Percentiles rank a stretch among this genome's conserved stretches.
Conservation (phyloP, 1,284 basidiomycete genomes). For the Boletus nobilissimus region DNA sequence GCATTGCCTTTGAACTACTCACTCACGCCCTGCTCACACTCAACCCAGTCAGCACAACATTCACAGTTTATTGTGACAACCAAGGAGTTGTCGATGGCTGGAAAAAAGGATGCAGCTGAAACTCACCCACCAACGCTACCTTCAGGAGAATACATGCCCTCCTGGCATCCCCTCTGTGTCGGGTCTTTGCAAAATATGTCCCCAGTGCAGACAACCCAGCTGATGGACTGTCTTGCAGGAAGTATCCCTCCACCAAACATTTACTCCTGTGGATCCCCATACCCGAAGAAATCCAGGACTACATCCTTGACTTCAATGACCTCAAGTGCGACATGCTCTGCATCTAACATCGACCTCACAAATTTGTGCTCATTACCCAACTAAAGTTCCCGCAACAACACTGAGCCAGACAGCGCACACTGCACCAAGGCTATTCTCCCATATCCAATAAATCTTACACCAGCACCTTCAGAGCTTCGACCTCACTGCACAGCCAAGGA, state of each 20-base stretch:
- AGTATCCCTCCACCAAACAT: constrained; percentile 10
- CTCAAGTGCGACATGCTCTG: background rate
- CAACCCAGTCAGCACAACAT: too few relatives aligned
- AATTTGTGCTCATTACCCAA: too few relatives aligned
- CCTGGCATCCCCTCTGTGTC: too few relatives aligned
- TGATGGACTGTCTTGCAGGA: constrained; percentile 34
- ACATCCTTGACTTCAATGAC: background rate
- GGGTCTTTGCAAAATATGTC: constrained; percentile 41
- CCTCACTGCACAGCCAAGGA: constrained; percentile 4
- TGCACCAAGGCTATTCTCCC: background rate
- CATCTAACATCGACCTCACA: background rate
- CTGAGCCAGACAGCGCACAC: too few relatives aligned
- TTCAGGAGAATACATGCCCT: too few relatives aligned
- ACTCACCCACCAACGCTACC: too few relatives aligned
- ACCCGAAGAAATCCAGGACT: background rate
- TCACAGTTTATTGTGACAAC: too few relatives aligned
- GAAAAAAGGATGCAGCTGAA: too few relatives aligned
- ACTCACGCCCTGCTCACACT: too few relatives aligned
- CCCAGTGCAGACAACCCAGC: constrained; percentile 37
- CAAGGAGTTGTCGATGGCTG: too few relatives aligned
- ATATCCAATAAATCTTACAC: background rate
- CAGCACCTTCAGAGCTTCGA: background rate
- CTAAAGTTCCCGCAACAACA: too few relatives aligned
- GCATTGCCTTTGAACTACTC: constrained; percentile 30
- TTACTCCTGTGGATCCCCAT: constrained; percentile 33